Evolutionary conservation across 495 filamentous ascomycete genomes (phyloP).

Genomic region (Penicillium flavigenum): DNA sequence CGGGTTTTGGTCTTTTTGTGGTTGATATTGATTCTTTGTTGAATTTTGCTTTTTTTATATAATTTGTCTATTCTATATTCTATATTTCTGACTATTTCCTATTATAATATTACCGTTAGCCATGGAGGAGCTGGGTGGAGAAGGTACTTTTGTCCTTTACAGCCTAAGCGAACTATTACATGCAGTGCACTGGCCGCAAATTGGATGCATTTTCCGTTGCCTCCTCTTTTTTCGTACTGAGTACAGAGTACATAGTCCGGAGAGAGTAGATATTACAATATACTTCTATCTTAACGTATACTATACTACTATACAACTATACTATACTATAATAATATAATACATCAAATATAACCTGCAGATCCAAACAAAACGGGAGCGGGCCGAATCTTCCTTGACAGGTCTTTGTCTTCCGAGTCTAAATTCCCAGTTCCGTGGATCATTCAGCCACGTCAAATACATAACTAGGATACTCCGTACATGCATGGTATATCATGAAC

Average conservation of each 20-base stretch:
- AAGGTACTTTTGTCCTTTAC: constrained; percentile 30
- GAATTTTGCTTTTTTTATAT: not conserved
- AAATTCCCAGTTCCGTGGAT: constrained; percentile 5
- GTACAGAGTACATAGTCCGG: too few relatives aligned
- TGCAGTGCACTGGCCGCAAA: constrained; percentile 37
- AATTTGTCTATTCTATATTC: too few relatives aligned
- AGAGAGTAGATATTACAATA: not conserved
- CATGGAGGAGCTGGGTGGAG: constrained; percentile 7
- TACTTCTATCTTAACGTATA: too few relatives aligned
- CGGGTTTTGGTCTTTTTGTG: constrained; percentile 1
- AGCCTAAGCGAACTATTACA: constrained; percentile 35
- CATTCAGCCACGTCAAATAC: not conserved
- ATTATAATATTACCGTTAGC: too few relatives aligned
- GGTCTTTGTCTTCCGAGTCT: constrained; percentile 16
- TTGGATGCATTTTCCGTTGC: constrained; percentile 35
- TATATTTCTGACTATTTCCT: not conserved
- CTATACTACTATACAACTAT: too few relatives aligned
- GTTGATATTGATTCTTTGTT: not conserved
- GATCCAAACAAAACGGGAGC: constrained; percentile 22
- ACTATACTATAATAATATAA: not conserved
- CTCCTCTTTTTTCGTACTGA: constrained; percentile 5
- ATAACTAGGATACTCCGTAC: too few relatives aligned
- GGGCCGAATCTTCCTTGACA: constrained; percentile 34
- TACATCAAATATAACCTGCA: not conserved
- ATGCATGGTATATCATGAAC: too few relatives aligned